A percentile compares a stretch with the other conserved stretches of the same genome.
phyloP scores from a whole-genome alignment of 2,329 filamentous ascomycete genomes.

The Cordyceps pruinosa region DNA sequence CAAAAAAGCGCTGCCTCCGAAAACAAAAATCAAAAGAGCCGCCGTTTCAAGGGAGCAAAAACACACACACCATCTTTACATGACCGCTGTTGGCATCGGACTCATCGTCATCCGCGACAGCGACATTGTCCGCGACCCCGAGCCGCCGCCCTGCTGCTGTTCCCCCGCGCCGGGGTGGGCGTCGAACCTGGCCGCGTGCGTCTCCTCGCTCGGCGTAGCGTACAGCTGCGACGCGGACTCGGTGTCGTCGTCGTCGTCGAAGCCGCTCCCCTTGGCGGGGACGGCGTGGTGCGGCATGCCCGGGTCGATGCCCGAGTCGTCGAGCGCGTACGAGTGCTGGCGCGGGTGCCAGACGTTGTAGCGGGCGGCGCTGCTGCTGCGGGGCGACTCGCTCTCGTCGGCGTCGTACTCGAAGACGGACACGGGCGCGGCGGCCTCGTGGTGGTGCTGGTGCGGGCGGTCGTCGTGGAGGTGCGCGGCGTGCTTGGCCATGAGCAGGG shows the following conservation, averaged over 20 bases:
- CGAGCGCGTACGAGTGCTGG: background rate
- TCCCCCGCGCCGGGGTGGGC: conserved; percentile 29
- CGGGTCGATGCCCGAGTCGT: conserved; percentile 5
- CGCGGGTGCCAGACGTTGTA: conserved; percentile 6
- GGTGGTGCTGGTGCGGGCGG: too few species aligned
- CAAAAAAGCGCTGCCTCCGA: background rate
- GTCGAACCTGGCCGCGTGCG: conserved; percentile 18
- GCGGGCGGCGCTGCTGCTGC: conserved; percentile 4
- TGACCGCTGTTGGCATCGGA: conserved; percentile 17
- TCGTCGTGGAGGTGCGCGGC: too few species aligned
- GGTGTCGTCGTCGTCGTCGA: conserved; percentile 27
- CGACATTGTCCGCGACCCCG: conserved; percentile 55
- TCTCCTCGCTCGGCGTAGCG: conserved; percentile 45
- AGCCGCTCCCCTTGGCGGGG: conserved; percentile 21
- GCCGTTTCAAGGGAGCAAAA: background rate
- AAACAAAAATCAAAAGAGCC: background rate
- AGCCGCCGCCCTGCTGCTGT: conserved; percentile 31
- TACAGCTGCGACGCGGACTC: conserved; percentile 43
- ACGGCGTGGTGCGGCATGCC: conserved; percentile 14
- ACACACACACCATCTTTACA: conserved; percentile 13
- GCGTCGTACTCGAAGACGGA: conserved; percentile 39
- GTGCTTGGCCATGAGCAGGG: conserved; percentile 24
- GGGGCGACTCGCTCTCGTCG: conserved; percentile 19
- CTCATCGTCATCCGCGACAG: conserved; percentile 52
- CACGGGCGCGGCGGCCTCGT: conserved; percentile 12